These are phyloP conservation scores for Barnettozyma salicaria DNA, from an alignment of 805 yeast genomes.

Conservation along the genomic window DNA sequence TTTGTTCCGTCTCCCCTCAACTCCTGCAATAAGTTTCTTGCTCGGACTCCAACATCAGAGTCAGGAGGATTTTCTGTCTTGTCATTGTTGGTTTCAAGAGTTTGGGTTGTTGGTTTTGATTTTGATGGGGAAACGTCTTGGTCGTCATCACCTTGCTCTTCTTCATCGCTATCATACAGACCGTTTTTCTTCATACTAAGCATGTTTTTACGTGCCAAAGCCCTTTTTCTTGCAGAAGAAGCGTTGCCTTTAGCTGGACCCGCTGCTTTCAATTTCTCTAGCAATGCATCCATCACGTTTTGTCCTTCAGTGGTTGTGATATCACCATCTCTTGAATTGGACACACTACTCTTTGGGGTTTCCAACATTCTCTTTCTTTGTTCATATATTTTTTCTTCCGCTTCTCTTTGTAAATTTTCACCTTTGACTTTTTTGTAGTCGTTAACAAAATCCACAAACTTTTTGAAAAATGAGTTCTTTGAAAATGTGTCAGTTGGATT, in stretches of 20 bases:
- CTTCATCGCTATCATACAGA: slow-evolving; percentile 18
- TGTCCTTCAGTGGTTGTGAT: slow-evolving; percentile 10
- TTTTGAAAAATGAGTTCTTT: slow-evolving; percentile 64
- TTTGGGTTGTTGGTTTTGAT: slow-evolving; percentile 3
- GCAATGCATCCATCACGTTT: slow-evolving; percentile 70
- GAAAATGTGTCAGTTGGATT: slow-evolving; percentile 65
- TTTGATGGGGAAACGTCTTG: slow-evolving; percentile 19
- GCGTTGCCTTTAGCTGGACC: slow-evolving; percentile 77
- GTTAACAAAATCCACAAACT: slow-evolving; percentile 70
- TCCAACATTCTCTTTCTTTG: slow-evolving; percentile 54
- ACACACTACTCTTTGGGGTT: slow-evolving; percentile 16
- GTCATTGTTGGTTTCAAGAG: slow-evolving; percentile 3
- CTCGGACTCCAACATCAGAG: slow-evolving; percentile 50
- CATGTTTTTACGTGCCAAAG: slow-evolving; percentile 62
- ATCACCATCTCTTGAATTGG: slow-evolving; percentile 11
- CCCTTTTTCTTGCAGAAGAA: slow-evolving; percentile 73
- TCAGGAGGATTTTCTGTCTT: slow-evolving; percentile 24
- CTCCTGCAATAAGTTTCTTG: slow-evolving; percentile 57
- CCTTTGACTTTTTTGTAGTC: slow-evolving; percentile 76
- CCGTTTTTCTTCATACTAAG: slow-evolving; percentile 31
- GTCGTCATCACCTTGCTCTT: slow-evolving; percentile 8
- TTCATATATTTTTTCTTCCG: slow-evolving; percentile 71
- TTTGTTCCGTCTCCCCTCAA: slow-evolving; percentile 34
- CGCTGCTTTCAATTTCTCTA: slow-evolving; percentile 73
- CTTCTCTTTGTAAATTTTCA: slow-evolving; percentile 78